Percentiles rank a stretch among this genome's conserved stretches.
Conservation (phyloP, 129 eudicot genomes). For the Tanacetum coccineum region DNA sequence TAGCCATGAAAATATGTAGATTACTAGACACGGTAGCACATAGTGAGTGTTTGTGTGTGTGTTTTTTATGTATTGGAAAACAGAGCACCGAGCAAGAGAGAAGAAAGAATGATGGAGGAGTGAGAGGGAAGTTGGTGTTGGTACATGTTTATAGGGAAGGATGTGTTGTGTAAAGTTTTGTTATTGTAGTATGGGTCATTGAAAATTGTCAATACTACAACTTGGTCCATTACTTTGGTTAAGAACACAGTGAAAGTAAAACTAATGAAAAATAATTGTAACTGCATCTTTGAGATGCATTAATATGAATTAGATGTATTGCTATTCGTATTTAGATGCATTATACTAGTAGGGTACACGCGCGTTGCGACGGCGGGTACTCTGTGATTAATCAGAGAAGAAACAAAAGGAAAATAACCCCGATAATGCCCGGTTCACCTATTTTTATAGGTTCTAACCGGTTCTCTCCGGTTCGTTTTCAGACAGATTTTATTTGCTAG, state of each 20-base stretch:
- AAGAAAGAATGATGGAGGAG: constrained; percentile 24
- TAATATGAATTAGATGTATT: too few species aligned
- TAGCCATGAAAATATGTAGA: constrained; percentile 47
- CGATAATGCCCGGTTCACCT: too few species aligned
- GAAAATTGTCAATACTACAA: not conserved
- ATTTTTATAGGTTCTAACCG: too few species aligned
- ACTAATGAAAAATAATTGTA: too few species aligned
- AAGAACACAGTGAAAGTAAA: too few species aligned
- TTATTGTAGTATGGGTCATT: constrained; percentile 5
- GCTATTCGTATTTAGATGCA: too few species aligned
- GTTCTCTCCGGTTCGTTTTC: too few species aligned
- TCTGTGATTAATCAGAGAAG: too few species aligned
- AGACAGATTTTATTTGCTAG: too few species aligned
- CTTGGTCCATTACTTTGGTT: not conserved
- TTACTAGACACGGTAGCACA: constrained; percentile 2
- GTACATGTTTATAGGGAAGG: constrained; percentile 28
- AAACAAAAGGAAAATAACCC: too few species aligned
- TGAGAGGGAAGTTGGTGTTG: constrained; percentile 20
- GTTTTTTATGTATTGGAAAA: not conserved
- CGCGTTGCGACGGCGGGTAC: too few species aligned
- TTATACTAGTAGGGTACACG: too few species aligned
- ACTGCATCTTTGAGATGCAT: not conserved
- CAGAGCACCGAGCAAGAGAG: constrained; percentile 21
- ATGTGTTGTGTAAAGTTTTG: constrained; percentile 22
- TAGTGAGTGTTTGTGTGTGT: not conserved